Percentiles rank a stretch among this genome's conserved stretches.
Evolutionary conservation across 148 eudicot genomes (phyloP).

Genomic region (Tetragonia tetragonoides): DNA sequence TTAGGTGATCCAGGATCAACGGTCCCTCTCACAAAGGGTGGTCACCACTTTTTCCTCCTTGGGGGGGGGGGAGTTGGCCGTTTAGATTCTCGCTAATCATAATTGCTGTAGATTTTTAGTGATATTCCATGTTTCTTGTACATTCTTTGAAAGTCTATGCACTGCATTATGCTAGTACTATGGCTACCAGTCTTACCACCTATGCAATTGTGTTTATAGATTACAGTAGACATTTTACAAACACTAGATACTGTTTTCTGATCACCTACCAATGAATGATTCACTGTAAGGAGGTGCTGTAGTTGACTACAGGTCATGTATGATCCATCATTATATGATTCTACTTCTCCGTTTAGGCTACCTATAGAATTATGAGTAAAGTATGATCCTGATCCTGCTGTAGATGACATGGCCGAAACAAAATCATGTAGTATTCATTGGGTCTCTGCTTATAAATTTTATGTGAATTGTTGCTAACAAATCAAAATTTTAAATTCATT

Average conservation of each 20-base stretch:
- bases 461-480: neutral
- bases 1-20: no score
- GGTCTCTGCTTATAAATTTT: neutral
- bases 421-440: neutral
- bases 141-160: neutral
- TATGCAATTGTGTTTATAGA: neutral
- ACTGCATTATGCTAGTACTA: no score
- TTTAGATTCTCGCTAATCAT: no score
- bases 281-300: neutral
- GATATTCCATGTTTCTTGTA: neutral
- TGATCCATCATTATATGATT: neutral
- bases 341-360: neutral
- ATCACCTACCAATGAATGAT: neutral
- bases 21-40: no score
- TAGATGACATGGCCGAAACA: neutral
- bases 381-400: neutral
- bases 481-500: neutral
- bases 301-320: neutral
- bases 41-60: no score
- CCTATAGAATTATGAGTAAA: neutral
- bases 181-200: neutral
- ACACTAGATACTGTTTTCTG: no score
- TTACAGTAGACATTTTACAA: neutral
- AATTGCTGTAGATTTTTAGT: no score
- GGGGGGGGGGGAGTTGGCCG: no score